A percentile compares a stretch with the other conserved stretches of the same genome.
These are phyloP conservation scores for Puccinia horiana DNA, from an alignment of 1,284 basidiomycete genomes.

Conservation along the genomic window DNA sequence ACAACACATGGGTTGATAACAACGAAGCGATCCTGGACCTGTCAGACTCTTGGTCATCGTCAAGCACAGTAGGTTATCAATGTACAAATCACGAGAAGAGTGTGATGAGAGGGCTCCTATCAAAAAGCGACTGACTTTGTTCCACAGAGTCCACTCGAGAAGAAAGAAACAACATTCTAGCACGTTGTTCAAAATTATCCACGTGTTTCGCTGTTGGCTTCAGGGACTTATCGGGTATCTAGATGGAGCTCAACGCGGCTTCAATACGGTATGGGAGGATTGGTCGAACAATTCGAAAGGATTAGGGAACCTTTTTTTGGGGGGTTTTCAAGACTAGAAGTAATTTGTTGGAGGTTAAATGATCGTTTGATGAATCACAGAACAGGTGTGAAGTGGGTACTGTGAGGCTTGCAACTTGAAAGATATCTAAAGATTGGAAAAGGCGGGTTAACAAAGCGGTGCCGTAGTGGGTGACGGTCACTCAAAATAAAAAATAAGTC, in stretches of 20 bases:
- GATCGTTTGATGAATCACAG: conserved; percentile 26
- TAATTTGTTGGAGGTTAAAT: not conserved
- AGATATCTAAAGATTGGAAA: not conserved
- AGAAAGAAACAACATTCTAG: conserved; percentile 20
- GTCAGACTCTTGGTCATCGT: not conserved
- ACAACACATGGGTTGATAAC: not conserved
- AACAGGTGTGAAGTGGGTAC: not conserved
- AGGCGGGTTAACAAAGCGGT: not conserved
- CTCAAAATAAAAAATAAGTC: not conserved
- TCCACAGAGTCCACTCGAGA: not conserved
- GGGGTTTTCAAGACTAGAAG: not conserved
- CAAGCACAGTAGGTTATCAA: not conserved
- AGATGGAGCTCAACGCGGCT: not conserved
- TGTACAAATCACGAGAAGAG: not conserved
- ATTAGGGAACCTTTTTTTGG: conserved; percentile 10
- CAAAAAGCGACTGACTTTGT: not conserved
- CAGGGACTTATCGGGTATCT: conserved; percentile 17
- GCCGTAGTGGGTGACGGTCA: not conserved
- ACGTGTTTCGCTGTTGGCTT: conserved; percentile 1
- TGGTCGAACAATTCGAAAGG: not conserved
- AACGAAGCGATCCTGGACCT: not conserved
- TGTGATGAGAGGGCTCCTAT: not conserved
- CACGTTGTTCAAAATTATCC: conserved; percentile 1
- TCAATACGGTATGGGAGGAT: not conserved
- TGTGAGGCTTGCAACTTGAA: not conserved